Evolutionary conservation across 139 green algal species (phyloP).

Genomic region (Auxenochlorella protothecoides): DNA sequence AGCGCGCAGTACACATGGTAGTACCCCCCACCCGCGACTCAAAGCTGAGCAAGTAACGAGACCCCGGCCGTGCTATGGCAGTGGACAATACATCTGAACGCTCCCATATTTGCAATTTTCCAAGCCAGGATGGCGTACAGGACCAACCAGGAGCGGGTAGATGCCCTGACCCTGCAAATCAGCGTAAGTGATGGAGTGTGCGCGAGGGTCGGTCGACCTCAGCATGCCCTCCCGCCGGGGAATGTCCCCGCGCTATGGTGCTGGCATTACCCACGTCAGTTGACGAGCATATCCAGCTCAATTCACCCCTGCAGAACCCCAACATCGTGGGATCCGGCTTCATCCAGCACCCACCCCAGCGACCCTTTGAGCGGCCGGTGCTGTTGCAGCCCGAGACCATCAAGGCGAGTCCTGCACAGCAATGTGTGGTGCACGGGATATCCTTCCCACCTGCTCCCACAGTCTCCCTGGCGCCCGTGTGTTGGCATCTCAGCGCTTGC

Average conservation of each 20-base stretch:
- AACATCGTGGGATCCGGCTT: conserved; percentile 33
- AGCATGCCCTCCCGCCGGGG: not conserved
- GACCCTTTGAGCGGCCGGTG: conserved; percentile 28
- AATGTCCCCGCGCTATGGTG: not conserved
- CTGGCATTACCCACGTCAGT: not conserved
- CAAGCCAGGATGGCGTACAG: conserved; percentile 1
- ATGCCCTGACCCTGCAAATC: conserved; percentile 21
- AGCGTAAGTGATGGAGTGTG: conserved; percentile 6
- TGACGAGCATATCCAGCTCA: not conserved
- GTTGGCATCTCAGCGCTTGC: too few relatives aligned
- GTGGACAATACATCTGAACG: not conserved
- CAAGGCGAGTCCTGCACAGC: conserved; percentile 2
- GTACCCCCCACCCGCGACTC: too few relatives aligned
- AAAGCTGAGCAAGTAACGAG: too few relatives aligned
- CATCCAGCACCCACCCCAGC: conserved; percentile 40
- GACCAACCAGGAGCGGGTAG: conserved; percentile 21
- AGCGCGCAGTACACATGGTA: too few relatives aligned
- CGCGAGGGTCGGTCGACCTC: not conserved
- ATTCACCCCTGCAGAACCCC: conserved; percentile 24
- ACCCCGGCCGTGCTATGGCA: not conserved
- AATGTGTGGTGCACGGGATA: not conserved
- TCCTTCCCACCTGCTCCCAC: too few relatives aligned
- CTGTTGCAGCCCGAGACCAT: conserved; percentile 29
- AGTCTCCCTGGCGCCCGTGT: too few relatives aligned
- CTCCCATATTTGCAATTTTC: not conserved